Evolutionary conservation across 2,329 filamentous ascomycete genomes (phyloP).

Genomic region (Hymenoscyphus scutula): DNA sequence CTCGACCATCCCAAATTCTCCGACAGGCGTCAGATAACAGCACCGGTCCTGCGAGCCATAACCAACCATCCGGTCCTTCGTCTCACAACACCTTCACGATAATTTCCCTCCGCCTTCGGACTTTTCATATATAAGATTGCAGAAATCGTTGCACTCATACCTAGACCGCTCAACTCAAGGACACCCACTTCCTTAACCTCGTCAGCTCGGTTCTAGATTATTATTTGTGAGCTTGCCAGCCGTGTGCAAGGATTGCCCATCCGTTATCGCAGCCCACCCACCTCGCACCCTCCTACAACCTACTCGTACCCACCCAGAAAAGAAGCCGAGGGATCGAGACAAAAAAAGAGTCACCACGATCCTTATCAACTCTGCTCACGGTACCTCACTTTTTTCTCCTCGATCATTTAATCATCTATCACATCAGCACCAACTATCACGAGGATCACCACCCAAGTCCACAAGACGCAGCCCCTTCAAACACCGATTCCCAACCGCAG

Average conservation of each 20-base stretch:
- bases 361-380: slow-evolving; percentile 1
- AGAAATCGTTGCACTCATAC: neutral
- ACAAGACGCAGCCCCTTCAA: slow-evolving; percentile 4
- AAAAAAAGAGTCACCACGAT: slow-evolving; percentile 1
- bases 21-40: slow-evolving; percentile 3
- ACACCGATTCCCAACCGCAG: neutral
- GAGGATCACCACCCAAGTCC: slow-evolving; percentile 3
- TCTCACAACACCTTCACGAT: slow-evolving; percentile 2
- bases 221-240: slow-evolving; percentile 1
- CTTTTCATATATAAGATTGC: slow-evolving; percentile 3
- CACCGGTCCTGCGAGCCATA: neutral
- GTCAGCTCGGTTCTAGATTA: neutral
- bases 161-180: no score
- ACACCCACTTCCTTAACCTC: neutral
- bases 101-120: slow-evolving; percentile 4
- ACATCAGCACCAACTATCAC: slow-evolving; percentile 13
- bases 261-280: neutral
- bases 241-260: neutral
- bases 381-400: neutral
- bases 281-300: neutral
- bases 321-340: neutral
- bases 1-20: neutral
- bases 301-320: neutral
- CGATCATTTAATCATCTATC: slow-evolving; percentile 8
- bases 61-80: slow-evolving; percentile 1